Evolutionary conservation across 2,329 filamentous ascomycete species (phyloP), one percentile per base, ranked within the genome.

Genomic region (Curvularia lunata): DNA sequence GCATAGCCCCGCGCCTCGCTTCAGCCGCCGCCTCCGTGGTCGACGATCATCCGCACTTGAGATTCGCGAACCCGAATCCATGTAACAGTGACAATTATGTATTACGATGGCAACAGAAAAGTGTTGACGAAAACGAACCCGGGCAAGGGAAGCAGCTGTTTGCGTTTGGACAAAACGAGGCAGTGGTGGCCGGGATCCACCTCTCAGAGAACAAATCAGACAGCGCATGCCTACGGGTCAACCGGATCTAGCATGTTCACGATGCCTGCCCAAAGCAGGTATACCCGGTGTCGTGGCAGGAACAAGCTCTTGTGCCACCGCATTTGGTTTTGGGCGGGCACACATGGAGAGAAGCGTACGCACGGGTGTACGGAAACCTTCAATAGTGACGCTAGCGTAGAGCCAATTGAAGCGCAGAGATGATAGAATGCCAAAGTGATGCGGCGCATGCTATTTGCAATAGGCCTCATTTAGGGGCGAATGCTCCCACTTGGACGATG

Each of bases 31-130:
- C 47, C 37, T 25, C 47, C 50, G 32, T 45, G n/a, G 23, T n/a
- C 45, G 55, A 49, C 21, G 55, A 54, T 54, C 51, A 54, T 58
- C 51, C 40, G 40, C 45, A 32, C 23, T 38, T 34, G 43, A 58
- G 55, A 58, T 58, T 50, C 45, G 55, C 55, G 55, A 58, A 51
- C 46, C 51, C 16, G 34, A 46, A 45, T 54, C 50, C 45, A 58
- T 54, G 50, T 49, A 45, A 48, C 49, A 56, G 48, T 52, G 41
- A 25, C 54, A 56, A 47, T 34, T 25, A n/a, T n/a, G n/a, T 37
- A 12, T 30, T 9, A 30, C 7, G 34, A 23, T 43, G 19, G 53
- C 23, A 30, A 23, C 8, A 37, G 25, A n/a, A 3, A 45, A 25
- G 25, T n/a, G 34, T 28, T 28, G 25, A 56, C 19, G 30, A 27